phyloP scores from a whole-genome alignment of 2,329 filamentous ascomycete species.

The Thielaviopsis punctulata region DNA sequence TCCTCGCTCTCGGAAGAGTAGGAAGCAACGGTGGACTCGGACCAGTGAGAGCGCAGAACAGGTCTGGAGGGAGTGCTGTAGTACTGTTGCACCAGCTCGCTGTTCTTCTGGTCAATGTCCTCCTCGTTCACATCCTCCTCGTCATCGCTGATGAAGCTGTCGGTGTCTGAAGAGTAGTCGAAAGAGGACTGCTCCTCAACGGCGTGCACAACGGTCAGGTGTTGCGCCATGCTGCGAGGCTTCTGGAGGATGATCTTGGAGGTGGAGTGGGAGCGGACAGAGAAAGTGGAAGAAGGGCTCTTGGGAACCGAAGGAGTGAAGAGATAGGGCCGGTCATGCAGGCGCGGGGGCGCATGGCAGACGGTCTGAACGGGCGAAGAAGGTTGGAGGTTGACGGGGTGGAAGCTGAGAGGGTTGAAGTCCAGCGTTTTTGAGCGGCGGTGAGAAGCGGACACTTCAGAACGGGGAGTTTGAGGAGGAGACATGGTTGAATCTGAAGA shows the following conservation, averaged over 20 bases:
- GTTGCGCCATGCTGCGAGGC: conserved; percentile 6
- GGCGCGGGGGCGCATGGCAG: conserved; percentile 9
- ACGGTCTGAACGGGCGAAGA: not conserved
- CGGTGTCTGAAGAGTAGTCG: not conserved
- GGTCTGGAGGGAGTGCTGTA: conserved; percentile 3
- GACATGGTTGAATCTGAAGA: not conserved
- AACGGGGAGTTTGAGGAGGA: conserved; percentile 1
- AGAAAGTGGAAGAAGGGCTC: conserved; percentile 9
- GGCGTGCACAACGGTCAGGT: conserved; percentile 10
- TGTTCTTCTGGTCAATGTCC: conserved; percentile 6
- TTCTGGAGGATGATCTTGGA: conserved; percentile 9
- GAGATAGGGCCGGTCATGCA: conserved; percentile 11
- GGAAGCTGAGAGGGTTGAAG: conserved; percentile 11
- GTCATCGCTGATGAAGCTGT: not conserved
- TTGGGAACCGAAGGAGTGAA: conserved; percentile 6
- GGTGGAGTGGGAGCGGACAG: conserved; percentile 8
- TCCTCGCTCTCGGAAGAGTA: conserved; percentile 1
- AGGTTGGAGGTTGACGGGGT: not conserved
- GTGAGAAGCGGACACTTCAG: conserved; percentile 3
- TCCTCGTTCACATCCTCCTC: conserved; percentile 1
- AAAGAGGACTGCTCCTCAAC: conserved; percentile 7
- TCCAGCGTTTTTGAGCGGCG: conserved; percentile 11
- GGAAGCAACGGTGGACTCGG: conserved; percentile 14
- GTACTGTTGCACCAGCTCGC: conserved; percentile 5
- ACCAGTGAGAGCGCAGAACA: conserved; percentile 15